Conservation (phyloP, 2,329 filamentous ascomycete genomes). For the Penicillium olsonii region DNA sequence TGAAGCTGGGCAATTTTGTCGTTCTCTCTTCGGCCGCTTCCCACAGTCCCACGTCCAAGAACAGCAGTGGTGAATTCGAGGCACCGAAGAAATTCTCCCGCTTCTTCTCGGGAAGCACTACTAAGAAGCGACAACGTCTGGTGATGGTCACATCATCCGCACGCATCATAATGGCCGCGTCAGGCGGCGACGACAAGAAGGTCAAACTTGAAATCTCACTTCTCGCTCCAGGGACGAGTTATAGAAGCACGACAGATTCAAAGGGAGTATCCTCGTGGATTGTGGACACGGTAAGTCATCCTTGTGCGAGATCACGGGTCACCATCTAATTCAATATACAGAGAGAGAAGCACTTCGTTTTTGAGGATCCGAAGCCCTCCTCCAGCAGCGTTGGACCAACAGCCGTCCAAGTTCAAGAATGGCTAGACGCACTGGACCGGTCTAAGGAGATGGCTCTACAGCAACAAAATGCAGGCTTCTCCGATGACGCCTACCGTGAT, state of each 20-base stretch:
- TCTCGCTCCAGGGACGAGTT: constrained; percentile 71
- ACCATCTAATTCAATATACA: constrained; percentile 45
- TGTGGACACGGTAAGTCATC: constrained; percentile 80
- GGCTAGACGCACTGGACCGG: constrained; percentile 85
- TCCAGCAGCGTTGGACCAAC: constrained; percentile 63
- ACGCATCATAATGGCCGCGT: constrained; percentile 83
- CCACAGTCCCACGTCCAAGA: constrained; percentile 71
- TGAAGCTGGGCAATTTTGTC: constrained; percentile 89
- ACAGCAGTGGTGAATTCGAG: constrained; percentile 65
- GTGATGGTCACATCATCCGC: constrained; percentile 95
- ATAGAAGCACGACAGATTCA: constrained; percentile 77
- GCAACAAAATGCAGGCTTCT: constrained; percentile 65
- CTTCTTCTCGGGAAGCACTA: constrained; percentile 88
- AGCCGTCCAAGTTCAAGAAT: constrained; percentile 77
- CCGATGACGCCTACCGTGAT: constrained; percentile 67
- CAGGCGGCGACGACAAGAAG: constrained; percentile 94
- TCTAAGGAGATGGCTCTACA: constrained; percentile 81
- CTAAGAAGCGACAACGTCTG: constrained; percentile 88
- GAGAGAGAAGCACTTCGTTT: constrained; percentile 87
- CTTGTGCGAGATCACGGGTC: constrained; percentile 6
- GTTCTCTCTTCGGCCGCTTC: constrained; percentile 78
- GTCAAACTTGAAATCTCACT: constrained; percentile 91
- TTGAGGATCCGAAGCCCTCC: constrained; percentile 85
- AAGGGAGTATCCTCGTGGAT: constrained; percentile 88
- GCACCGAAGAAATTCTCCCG: constrained; percentile 80